phyloP scores from a whole-genome alignment of 345 rosid species.

The Eucalyptus cladocalyx region DNA sequence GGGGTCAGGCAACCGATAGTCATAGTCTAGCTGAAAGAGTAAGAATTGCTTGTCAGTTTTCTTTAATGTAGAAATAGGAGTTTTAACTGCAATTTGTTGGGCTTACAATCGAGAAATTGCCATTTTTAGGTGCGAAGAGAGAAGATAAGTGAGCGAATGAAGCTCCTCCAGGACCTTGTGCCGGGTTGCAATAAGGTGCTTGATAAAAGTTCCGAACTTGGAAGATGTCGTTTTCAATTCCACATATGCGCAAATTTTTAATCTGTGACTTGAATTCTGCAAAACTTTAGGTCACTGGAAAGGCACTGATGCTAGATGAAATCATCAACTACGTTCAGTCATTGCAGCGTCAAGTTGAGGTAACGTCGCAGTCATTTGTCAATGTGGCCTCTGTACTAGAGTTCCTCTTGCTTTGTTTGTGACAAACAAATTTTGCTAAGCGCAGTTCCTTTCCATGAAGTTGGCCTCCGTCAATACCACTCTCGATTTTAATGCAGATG shows the following conservation, averaged over 20 bases:
- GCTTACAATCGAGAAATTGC: neutral
- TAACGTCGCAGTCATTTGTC: neutral
- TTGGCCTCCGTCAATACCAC: conserved; percentile 30
- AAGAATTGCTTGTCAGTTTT: neutral
- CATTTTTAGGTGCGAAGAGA: conserved; percentile 66
- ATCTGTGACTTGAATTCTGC: neutral
- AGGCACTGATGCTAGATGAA: conserved; percentile 88
- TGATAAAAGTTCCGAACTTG: neutral
- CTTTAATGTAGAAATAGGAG: neutral
- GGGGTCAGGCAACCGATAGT: conserved; percentile 94
- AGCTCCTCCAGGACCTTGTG: conserved; percentile 90
- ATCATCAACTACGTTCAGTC: conserved; percentile 91
- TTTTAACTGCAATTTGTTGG: neutral
- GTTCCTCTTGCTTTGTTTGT: neutral
- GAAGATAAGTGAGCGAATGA: conserved; percentile 96
- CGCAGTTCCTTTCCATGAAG: conserved; percentile 43
- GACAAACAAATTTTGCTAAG: neutral
- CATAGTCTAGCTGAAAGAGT: conserved; percentile 98
- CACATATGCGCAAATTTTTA: neutral
- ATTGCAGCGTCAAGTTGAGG: conserved; percentile 86
- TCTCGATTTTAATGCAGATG: conserved; percentile 15
- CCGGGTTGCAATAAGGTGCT: conserved; percentile 94
- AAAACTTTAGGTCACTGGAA: conserved; percentile 57
- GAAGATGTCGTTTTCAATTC: neutral
- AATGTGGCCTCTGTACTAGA: neutral